Evolutionary conservation across 2,329 filamentous ascomycete genomes (phyloP).

Genomic region (Hypomyces perniciosus): DNA sequence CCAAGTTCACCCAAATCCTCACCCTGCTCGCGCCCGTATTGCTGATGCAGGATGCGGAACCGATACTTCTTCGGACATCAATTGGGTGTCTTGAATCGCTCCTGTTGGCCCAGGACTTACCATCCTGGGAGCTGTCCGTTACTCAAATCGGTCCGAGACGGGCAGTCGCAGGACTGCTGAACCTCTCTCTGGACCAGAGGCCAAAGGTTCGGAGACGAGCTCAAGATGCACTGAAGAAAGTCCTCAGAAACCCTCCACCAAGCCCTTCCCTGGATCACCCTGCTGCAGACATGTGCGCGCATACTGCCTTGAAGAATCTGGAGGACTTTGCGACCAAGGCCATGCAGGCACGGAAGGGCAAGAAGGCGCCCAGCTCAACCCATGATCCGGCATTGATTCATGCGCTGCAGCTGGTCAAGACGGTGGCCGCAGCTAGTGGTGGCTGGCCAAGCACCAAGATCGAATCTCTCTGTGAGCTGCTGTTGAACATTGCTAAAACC

Average conservation of each 20-base stretch:
- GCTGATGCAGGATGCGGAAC: constrained; percentile 73
- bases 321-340: constrained; percentile 64
- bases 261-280: constrained; percentile 92
- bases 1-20: constrained; percentile 93
- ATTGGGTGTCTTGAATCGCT: constrained; percentile 94
- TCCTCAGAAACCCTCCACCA: constrained; percentile 79
- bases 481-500: constrained; percentile 81
- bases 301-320: constrained; percentile 77
- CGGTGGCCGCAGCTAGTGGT: constrained; percentile 76
- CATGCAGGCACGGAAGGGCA: constrained; percentile 53
- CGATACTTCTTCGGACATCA: constrained; percentile 76
- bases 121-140: constrained; percentile 81
- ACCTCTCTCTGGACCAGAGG: constrained; percentile 75
- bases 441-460: constrained; percentile 98
- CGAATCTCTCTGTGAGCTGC: constrained; percentile 80
- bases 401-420: constrained; percentile 85
- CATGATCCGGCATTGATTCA: constrained; percentile 86
- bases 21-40: constrained; percentile 79
- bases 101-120: constrained; percentile 77
- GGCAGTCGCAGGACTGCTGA: constrained; percentile 79
- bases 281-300: constrained; percentile 91
- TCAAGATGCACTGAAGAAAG: constrained; percentile 77
- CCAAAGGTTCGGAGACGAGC: constrained; percentile 94
- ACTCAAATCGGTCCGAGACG: constrained; percentile 79
- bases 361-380: constrained; percentile 54